Percentiles rank a stretch among this genome's conserved stretches.
phyloP scores from a whole-genome alignment of 2,329 filamentous ascomycete genomes.

The Fusarium sulawesiense region DNA sequence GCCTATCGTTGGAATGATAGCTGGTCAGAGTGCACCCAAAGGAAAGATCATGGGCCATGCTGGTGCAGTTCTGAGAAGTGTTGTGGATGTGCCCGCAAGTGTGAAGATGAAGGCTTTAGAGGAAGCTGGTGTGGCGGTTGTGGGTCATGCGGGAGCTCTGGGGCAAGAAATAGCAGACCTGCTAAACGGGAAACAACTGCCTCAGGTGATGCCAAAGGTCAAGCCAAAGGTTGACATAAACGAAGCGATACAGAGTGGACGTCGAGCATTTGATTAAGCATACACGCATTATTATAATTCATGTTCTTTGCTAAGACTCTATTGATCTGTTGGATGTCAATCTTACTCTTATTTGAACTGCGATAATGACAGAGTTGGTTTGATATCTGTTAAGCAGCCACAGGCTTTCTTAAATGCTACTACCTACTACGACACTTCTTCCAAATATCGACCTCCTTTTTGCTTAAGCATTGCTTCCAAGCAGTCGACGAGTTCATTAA shows the following conservation, averaged over 20 bases:
- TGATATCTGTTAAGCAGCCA: neutral
- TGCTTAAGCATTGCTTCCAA: neutral
- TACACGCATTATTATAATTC: neutral
- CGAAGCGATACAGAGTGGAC: neutral
- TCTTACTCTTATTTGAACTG: too few relatives aligned
- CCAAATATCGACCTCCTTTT: neutral
- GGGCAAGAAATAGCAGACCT: neutral
- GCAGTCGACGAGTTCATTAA: neutral
- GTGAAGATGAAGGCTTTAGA: conserved; percentile 49
- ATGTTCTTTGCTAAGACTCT: too few relatives aligned
- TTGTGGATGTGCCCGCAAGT: conserved; percentile 47
- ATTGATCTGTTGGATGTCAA: too few relatives aligned
- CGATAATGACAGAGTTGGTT: neutral
- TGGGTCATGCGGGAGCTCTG: conserved; percentile 20
- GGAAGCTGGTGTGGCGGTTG: conserved; percentile 52
- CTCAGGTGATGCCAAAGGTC: neutral
- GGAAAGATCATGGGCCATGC: conserved; percentile 79
- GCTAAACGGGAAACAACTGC: neutral
- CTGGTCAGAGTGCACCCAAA: conserved; percentile 69
- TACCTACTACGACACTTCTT: neutral
- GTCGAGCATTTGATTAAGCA: neutral
- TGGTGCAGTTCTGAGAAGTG: conserved; percentile 65
- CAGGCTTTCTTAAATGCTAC: neutral
- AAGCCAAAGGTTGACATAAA: neutral
- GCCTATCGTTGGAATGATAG: conserved; percentile 72